Conservation (phyloP, 768 basidiomycete genomes). For the Floccularia luteovirens region DNA sequence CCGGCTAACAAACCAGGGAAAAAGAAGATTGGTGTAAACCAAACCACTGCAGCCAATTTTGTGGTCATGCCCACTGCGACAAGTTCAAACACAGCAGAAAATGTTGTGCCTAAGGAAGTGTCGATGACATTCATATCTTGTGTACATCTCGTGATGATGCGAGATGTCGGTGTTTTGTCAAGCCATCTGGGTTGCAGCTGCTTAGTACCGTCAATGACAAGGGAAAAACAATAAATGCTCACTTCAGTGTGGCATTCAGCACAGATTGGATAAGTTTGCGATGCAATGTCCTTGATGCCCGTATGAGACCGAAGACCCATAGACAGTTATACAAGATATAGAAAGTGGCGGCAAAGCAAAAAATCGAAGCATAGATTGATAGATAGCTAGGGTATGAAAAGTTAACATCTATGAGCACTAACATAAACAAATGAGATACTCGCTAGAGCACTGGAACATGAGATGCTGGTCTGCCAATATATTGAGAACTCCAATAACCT, state of each 20-base stretch:
- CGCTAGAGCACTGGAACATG: slow-evolving; percentile 25
- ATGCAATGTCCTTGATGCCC: slow-evolving; percentile 52
- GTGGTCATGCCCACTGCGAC: slow-evolving; percentile 26
- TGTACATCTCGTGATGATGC: slow-evolving; percentile 60
- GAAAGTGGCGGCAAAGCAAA: slow-evolving; percentile 9
- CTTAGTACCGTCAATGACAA: slow-evolving; percentile 10
- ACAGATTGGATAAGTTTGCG: slow-evolving; percentile 41
- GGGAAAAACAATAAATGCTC: slow-evolving; percentile 12
- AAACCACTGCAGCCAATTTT: slow-evolving; percentile 33
- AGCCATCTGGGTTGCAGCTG: slow-evolving; percentile 33
- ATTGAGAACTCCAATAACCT: slow-evolving; percentile 40
- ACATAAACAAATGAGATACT: slow-evolving; percentile 13
- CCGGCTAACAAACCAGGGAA: slow-evolving; percentile 34
- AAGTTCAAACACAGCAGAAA: slow-evolving; percentile 15
- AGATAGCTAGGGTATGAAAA: slow-evolving; percentile 34
- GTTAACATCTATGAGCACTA: not conserved
- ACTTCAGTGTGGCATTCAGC: slow-evolving; percentile 56
- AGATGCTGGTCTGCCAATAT: slow-evolving; percentile 22
- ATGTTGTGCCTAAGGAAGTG: slow-evolving; percentile 18
- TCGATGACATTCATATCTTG: slow-evolving; percentile 63
- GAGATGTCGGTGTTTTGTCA: slow-evolving; percentile 34
- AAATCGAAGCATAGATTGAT: slow-evolving; percentile 10
- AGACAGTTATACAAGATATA: slow-evolving; percentile 26
- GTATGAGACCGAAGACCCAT: slow-evolving; percentile 40
- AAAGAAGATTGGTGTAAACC: slow-evolving; percentile 37